Conservation (phyloP, 2,329 filamentous ascomycete genomes). For the Stagonosporopsis chrysanthemi region DNA sequence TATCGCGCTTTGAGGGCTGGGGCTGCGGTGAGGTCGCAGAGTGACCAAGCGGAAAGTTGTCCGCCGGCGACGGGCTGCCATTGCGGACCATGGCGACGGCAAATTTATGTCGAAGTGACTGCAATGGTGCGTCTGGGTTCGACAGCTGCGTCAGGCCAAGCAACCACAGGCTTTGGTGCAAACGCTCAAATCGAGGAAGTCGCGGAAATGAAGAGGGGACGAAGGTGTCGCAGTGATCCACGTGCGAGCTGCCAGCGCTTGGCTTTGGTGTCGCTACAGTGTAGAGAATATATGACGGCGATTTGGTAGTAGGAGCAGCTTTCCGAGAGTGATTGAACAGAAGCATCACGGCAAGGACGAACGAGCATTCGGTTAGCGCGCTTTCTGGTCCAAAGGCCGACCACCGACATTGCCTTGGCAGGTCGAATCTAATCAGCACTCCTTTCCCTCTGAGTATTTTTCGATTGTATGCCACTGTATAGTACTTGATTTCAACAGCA, state of each 20-base stretch:
- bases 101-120: neutral
- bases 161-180: conserved; percentile 15
- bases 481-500: neutral
- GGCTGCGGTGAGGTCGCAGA: conserved; percentile 55
- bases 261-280: conserved; percentile 11
- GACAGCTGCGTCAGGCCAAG: conserved; percentile 8
- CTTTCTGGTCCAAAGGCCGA: neutral
- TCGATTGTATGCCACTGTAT: neutral
- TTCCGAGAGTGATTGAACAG: conserved; percentile 12
- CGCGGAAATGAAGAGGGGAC: no score
- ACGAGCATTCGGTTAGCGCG: conserved; percentile 14
- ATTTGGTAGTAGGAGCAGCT: neutral
- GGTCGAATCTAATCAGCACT: neutral
- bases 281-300: conserved; percentile 5
- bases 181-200: neutral
- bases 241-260: conserved; percentile 12
- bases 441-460: neutral
- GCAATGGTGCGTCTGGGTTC: neutral
- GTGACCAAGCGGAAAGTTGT: conserved; percentile 47
- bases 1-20: conserved; percentile 82
- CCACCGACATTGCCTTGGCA: conserved; percentile 4
- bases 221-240: neutral
- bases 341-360: conserved; percentile 15
- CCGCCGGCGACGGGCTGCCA: conserved; percentile 48
- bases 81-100: conserved; percentile 47